phyloP scores from a whole-genome alignment of 768 basidiomycete genomes.

The Suillus americanus region DNA sequence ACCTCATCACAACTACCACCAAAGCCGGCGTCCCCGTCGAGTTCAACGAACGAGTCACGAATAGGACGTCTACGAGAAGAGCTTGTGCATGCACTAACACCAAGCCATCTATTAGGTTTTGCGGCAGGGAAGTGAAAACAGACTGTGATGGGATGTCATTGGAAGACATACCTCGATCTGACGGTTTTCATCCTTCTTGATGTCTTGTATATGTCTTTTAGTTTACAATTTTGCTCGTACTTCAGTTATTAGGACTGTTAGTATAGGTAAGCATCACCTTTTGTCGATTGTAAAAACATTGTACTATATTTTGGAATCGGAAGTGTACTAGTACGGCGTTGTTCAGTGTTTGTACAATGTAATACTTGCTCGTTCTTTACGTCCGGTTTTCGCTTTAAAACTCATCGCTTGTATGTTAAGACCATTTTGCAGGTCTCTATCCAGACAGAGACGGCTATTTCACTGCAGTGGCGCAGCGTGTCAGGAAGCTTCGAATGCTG shows the following conservation, averaged over 20 bases:
- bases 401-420: slow-evolving; percentile 15
- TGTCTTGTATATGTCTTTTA: background rate
- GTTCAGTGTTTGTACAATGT: background rate
- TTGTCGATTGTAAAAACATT: background rate
- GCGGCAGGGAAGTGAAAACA: background rate
- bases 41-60: background rate
- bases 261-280: background rate
- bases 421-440: slow-evolving; percentile 4
- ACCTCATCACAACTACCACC: slow-evolving; percentile 16
- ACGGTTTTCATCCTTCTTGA: background rate
- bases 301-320: background rate
- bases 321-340: background rate
- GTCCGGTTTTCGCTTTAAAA: background rate
- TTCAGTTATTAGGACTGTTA: background rate
- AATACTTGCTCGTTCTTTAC: background rate
- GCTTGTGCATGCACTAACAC: slow-evolving; percentile 21
- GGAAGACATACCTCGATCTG: background rate
- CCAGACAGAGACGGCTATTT: background rate
- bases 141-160: background rate
- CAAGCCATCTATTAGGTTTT: slow-evolving; percentile 26
- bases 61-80: background rate
- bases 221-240: background rate
- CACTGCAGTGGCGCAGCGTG: background rate
- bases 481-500: background rate
- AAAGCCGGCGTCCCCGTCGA: background rate